Conservation (phyloP, 2,329 filamentous ascomycete species). For the Fusarium beomiforme region DNA sequence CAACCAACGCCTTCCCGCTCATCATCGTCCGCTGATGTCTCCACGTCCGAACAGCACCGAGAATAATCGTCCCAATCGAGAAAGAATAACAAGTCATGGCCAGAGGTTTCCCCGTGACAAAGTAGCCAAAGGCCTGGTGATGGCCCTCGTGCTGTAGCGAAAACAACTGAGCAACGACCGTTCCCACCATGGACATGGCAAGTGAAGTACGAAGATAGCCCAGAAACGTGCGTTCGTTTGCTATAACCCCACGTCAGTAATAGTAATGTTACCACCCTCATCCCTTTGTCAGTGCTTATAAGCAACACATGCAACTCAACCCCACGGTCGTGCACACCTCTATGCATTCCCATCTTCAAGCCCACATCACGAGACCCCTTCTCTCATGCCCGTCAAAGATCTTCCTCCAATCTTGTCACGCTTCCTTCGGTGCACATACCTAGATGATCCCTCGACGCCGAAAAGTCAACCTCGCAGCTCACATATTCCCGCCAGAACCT, state of each 20-base stretch:
- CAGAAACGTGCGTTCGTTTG: constrained; percentile 79
- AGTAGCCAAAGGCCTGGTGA: constrained; percentile 63
- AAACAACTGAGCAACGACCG: constrained; percentile 74
- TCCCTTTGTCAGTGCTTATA: not conserved
- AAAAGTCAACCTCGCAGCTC: constrained; percentile 41
- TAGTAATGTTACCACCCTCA: not conserved
- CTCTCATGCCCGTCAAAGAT: not conserved
- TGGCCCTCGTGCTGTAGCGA: constrained; percentile 52
- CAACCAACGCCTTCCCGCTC: constrained; percentile 44
- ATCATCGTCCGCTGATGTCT: constrained; percentile 46
- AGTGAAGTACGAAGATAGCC: constrained; percentile 77
- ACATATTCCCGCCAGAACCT: constrained; percentile 35
- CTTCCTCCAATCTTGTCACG: constrained; percentile 24
- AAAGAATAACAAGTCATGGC: constrained; percentile 53
- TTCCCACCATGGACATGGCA: constrained; percentile 73
- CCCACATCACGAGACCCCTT: constrained; percentile 6
- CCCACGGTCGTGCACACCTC: not conserved
- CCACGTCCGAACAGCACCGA: constrained; percentile 47
- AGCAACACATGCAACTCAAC: not conserved
- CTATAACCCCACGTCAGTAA: constrained; percentile 51
- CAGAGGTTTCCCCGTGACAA: constrained; percentile 68
- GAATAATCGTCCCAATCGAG: constrained; percentile 50
- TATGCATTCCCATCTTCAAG: not conserved
- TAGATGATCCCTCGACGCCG: constrained; percentile 39
- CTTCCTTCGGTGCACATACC: constrained; percentile 29